These are phyloP conservation scores for Mallotus japonicus DNA, from an alignment of 441 rosid genomes.

Conservation along the genomic window DNA sequence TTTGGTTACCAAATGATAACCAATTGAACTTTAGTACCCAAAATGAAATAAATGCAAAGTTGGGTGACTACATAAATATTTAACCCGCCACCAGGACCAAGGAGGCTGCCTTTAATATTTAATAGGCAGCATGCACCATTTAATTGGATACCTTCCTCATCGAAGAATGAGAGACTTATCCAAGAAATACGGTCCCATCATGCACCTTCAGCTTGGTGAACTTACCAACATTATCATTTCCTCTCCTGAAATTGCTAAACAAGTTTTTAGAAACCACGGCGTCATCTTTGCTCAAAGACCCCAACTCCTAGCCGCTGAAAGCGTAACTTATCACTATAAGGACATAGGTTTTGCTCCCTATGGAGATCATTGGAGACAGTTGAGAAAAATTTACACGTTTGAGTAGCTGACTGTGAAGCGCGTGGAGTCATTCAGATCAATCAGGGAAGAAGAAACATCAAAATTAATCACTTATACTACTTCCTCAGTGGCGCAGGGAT, in stretches of 20 bases:
- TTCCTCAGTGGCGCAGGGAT: neutral
- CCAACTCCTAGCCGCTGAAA: neutral
- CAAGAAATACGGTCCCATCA: neutral
- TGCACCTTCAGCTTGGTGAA: conserved; percentile 8
- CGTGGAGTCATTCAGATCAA: neutral
- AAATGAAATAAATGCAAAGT: too few relatives aligned
- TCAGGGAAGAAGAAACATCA: neutral
- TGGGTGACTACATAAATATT: too few relatives aligned
- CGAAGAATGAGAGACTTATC: neutral
- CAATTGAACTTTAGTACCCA: too few relatives aligned
- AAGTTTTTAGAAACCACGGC: neutral
- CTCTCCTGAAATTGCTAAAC: neutral
- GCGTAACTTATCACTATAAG: neutral
- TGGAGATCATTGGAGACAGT: conserved; percentile 4
- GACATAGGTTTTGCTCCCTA: neutral
- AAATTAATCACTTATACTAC: neutral
- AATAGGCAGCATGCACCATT: neutral
- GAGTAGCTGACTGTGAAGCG: neutral
- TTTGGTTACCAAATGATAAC: too few relatives aligned
- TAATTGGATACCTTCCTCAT: neutral
- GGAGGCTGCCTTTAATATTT: neutral
- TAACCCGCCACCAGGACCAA: conserved; percentile 4
- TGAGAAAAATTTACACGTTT: neutral
- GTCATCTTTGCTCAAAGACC: neutral
- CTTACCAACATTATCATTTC: neutral